These are phyloP conservation scores for Fusarium stilboides DNA, from an alignment of 2,329 filamentous ascomycete species.

Conservation along the genomic window DNA sequence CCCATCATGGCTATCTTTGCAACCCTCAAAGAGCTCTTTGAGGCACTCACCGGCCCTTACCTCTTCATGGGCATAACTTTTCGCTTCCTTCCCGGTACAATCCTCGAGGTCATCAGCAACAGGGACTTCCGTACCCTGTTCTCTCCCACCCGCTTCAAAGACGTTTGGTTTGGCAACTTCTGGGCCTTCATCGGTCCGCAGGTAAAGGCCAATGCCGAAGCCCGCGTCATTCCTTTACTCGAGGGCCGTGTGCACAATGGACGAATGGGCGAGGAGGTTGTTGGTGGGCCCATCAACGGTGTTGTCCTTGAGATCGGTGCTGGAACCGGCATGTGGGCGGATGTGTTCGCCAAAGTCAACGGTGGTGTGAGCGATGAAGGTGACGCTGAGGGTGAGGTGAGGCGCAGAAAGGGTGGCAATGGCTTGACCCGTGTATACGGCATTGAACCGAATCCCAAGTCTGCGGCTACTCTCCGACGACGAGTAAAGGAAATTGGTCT, in stretches of 20 bases:
- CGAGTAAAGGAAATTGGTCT: constrained; percentile 68
- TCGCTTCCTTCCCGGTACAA: constrained; percentile 66
- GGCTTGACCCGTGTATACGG: constrained; percentile 69
- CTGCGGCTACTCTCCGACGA: constrained; percentile 63
- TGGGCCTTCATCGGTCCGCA: constrained; percentile 70
- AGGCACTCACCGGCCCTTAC: constrained; percentile 64
- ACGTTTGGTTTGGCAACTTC: constrained; percentile 73
- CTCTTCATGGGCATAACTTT: constrained; percentile 66
- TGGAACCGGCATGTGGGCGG: constrained; percentile 73
- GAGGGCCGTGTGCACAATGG: constrained; percentile 63
- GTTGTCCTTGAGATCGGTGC: constrained; percentile 75
- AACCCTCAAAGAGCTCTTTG: constrained; percentile 48
- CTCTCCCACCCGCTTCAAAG: constrained; percentile 59
- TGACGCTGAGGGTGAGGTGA: constrained; percentile 39
- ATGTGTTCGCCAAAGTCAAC: constrained; percentile 61
- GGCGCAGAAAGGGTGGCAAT: constrained; percentile 28
- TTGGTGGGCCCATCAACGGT: constrained; percentile 61
- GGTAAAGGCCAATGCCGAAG: constrained; percentile 60
- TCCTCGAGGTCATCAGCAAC: constrained; percentile 59
- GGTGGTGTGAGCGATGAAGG: constrained; percentile 21
- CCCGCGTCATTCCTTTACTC: constrained; percentile 68
- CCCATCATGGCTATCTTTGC: constrained; percentile 48
- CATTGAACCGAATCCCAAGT: constrained; percentile 73
- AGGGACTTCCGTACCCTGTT: constrained; percentile 57
- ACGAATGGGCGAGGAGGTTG: constrained; percentile 52